Percentiles rank a stretch among this genome's conserved stretches.
phyloP scores from a whole-genome alignment of 441 rosid genomes.

The Francoa sonchifolia region DNA sequence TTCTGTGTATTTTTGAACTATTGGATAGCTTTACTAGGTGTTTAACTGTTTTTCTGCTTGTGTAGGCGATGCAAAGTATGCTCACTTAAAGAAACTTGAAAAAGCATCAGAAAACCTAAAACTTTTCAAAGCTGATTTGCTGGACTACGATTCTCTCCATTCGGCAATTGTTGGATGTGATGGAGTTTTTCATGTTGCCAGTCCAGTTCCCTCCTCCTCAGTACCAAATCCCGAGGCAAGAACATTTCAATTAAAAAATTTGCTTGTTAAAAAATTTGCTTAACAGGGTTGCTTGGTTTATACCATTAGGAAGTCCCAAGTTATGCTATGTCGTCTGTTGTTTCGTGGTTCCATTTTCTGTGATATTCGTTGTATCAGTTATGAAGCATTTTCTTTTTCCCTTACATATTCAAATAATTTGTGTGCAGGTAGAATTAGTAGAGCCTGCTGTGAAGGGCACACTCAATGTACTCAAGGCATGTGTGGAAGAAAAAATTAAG shows the following conservation, averaged over 20 bases:
- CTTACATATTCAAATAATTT: neutral
- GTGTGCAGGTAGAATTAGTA: conserved; percentile 69
- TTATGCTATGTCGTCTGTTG: too few relatives aligned
- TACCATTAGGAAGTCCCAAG: too few relatives aligned
- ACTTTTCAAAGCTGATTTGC: conserved; percentile 70
- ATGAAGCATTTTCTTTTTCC: neutral
- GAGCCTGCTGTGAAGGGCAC: conserved; percentile 89
- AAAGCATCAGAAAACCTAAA: conserved; percentile 72
- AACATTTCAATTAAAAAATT: conserved; percentile 2
- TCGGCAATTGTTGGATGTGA: conserved; percentile 62
- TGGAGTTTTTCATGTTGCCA: conserved; percentile 86
- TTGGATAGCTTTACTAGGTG: too few relatives aligned
- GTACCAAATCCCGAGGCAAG: conserved; percentile 21
- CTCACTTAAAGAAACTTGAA: conserved; percentile 66
- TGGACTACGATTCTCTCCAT: conserved; percentile 43
- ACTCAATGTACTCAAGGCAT: conserved; percentile 60
- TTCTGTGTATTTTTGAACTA: too few relatives aligned
- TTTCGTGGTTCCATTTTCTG: too few relatives aligned
- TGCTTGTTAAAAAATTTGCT: too few relatives aligned
- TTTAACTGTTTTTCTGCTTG: too few relatives aligned
- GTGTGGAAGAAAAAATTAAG: conserved; percentile 60
- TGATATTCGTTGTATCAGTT: too few relatives aligned
- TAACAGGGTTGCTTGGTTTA: too few relatives aligned
- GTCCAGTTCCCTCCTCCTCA: conserved; percentile 82
- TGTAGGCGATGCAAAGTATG: conserved; percentile 68